Percentiles rank a stretch among this genome's conserved stretches.
Conservation (phyloP, 225 moss, liverwort and hornwort species). For the Sphagnum contortum region DNA sequence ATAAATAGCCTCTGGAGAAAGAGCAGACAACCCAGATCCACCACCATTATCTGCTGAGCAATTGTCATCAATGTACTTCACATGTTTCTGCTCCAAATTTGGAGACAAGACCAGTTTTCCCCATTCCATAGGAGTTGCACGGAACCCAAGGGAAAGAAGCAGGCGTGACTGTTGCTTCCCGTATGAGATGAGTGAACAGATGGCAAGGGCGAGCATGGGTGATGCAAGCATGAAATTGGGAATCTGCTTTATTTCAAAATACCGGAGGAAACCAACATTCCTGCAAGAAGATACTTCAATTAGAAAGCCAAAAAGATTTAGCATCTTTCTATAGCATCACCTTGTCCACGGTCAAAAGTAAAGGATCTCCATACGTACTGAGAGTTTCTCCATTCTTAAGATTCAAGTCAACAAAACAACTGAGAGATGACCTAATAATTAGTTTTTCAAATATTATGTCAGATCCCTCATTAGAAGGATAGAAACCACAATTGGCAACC, state of each 20-base stretch:
- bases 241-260: constrained; percentile 76
- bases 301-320: not conserved
- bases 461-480: not conserved
- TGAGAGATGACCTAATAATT: not conserved
- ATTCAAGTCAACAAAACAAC: not conserved
- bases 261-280: constrained; percentile 86
- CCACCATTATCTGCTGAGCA: constrained; percentile 8
- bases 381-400: too few species aligned
- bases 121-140: constrained; percentile 26
- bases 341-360: too few species aligned
- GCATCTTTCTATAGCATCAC: too few species aligned
- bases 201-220: constrained; percentile 58
- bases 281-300: constrained; percentile 24
- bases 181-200: constrained; percentile 42
- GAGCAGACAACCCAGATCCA: constrained; percentile 10
- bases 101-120: constrained; percentile 50
- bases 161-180: constrained; percentile 54
- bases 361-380: too few species aligned
- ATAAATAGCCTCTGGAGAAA: constrained; percentile 16
- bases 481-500: not conserved
- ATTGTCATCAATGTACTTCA: constrained; percentile 8
- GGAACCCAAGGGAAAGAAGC: constrained; percentile 63
- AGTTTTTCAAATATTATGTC: not conserved
- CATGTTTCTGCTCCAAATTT: constrained; percentile 5
- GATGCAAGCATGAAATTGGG: constrained; percentile 89